phyloP scores from a whole-genome alignment of 1,284 basidiomycete species.

The Mycosarcoma maydis region DNA sequence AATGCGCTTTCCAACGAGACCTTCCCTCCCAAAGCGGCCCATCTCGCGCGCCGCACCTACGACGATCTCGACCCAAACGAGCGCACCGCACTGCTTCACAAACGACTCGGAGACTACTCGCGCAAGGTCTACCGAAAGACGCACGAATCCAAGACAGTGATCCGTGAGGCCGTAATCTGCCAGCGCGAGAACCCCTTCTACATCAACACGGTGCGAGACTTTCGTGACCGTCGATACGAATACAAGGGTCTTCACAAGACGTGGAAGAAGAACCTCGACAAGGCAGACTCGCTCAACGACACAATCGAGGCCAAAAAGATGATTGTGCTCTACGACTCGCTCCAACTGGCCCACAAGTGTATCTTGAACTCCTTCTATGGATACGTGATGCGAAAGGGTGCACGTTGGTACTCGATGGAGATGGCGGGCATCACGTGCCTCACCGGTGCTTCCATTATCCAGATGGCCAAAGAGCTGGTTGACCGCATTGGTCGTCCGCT shows the following conservation, averaged over 20 bases:
- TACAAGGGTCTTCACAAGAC: conserved; percentile 99
- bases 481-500: conserved; percentile 97
- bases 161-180: conserved; percentile 93
- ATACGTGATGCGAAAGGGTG: conserved; percentile 99
- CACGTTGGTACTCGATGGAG: conserved; percentile 99
- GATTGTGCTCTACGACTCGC: conserved; percentile 98
- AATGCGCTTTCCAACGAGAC: conserved; percentile 94
- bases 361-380: conserved; percentile 99
- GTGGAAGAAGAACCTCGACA: conserved; percentile 98
- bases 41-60: conserved; percentile 81
- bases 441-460: conserved; percentile 98
- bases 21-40: conserved; percentile 84
- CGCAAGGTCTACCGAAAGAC: conserved; percentile 98
- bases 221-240: conserved; percentile 97
- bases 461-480: conserved; percentile 95
- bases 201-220: conserved; percentile 95
- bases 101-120: conserved; percentile 97
- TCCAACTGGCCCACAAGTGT: conserved; percentile 99
- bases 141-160: conserved; percentile 97
- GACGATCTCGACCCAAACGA: conserved; percentile 85
- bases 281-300: conserved; percentile 77
- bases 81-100: conserved; percentile 90
- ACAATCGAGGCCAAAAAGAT: conserved; percentile 98
- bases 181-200: conserved; percentile 99
- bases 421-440: conserved; percentile 99